phyloP scores from a whole-genome alignment of 352 stramenopile genomes.

The Phytophthora foliorum region DNA sequence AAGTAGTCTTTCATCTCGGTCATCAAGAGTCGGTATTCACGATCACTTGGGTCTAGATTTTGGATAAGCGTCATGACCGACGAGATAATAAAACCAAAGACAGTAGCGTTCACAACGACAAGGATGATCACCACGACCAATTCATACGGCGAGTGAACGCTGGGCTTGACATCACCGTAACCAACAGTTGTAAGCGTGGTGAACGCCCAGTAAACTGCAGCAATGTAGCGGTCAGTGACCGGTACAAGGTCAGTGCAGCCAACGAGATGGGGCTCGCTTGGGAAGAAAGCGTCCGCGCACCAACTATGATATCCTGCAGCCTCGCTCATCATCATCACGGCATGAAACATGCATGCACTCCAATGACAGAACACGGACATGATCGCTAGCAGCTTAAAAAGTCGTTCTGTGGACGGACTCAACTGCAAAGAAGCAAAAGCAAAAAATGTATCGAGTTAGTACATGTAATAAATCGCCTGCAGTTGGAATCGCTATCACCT shows the following conservation, averaged over 20 bases:
- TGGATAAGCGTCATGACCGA: constrained; percentile 86
- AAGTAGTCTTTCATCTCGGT: constrained; percentile 92
- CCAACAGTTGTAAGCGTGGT: constrained; percentile 93
- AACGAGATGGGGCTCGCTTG: constrained; percentile 16
- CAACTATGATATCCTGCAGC: constrained; percentile 51
- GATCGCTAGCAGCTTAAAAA: constrained; percentile 74
- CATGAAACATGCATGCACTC: constrained; percentile 88
- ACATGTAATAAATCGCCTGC: not conserved
- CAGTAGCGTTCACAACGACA: constrained; percentile 83
- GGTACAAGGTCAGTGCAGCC: constrained; percentile 54
- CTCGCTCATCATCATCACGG: constrained; percentile 77
- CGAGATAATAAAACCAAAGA: constrained; percentile 87
- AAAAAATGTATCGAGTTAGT: constrained; percentile 8
- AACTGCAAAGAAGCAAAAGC: constrained; percentile 36
- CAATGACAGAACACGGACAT: constrained; percentile 88
- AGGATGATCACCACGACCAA: constrained; percentile 76
- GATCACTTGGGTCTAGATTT: constrained; percentile 80
- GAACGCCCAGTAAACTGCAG: constrained; percentile 91
- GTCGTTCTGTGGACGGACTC: constrained; percentile 78
- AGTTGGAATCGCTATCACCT: constrained; percentile 41
- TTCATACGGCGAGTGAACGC: constrained; percentile 79
- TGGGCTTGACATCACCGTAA: constrained; percentile 84
- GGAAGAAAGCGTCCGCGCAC: constrained; percentile 65
- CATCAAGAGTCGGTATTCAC: constrained; percentile 80
- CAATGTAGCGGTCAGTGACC: constrained; percentile 75